Conservation (phyloP, 2,329 filamentous ascomycete genomes). For the Fusarium bulbicola region DNA sequence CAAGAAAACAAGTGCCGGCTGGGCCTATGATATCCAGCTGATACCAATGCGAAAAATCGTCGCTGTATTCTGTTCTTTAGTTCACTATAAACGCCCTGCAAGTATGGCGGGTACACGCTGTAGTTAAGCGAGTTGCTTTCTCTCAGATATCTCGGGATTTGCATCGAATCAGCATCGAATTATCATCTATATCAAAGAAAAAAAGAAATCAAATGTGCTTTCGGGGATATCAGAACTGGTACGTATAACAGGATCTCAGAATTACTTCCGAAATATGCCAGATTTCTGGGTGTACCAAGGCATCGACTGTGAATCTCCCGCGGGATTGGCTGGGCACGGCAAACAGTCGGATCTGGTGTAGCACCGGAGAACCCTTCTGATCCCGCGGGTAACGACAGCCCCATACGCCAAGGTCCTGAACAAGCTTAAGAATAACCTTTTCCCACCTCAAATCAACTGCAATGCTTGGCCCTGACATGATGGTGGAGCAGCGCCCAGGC, state of each 20-base stretch:
- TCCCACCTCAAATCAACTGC: not conserved
- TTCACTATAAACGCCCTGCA: no score
- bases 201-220: not conserved
- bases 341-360: not conserved
- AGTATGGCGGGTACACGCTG: not conserved
- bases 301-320: not conserved
- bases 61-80: fast-evolving
- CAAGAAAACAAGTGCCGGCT: not conserved
- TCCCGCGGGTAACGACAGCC: slow-evolving; percentile 9
- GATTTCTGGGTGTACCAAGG: not conserved
- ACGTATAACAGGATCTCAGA: not conserved
- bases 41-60: no score
- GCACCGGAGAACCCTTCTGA: fast-evolving
- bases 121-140: no score
- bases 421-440: slow-evolving; percentile 1
- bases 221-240: fast-evolving
- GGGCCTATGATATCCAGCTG: not conserved
- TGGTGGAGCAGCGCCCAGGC: not conserved
- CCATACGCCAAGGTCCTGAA: not conserved
- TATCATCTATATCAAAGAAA: fast-evolving
- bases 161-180: fast-evolving
- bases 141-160: no score
- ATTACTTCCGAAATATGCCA: not conserved
- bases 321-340: not conserved
- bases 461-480: not conserved